phyloP scores from a whole-genome alignment of 2,329 filamentous ascomycete species.

The Hawksworthiomyces lignivorus region DNA sequence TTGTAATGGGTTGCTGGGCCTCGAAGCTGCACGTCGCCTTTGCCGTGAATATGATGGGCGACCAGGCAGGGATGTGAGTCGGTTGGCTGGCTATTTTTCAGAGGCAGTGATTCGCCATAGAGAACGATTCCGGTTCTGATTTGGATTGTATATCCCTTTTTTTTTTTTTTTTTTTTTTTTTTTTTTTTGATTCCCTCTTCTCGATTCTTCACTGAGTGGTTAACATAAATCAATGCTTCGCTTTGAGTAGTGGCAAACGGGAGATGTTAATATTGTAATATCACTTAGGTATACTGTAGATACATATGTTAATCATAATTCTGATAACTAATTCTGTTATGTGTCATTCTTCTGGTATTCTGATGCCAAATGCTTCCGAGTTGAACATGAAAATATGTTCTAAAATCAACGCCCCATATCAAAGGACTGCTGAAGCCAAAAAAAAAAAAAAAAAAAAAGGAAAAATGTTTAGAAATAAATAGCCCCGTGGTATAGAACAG shows the following conservation, averaged over 20 bases:
- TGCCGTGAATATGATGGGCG: conserved; percentile 27
- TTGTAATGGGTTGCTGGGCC: conserved; percentile 26
- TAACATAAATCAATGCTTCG: no score
- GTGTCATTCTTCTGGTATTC: no score
- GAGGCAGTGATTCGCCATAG: conserved; percentile 10
- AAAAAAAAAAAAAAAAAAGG: conserved; percentile 13
- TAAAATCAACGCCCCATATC: no score
- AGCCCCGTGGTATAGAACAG: no score
- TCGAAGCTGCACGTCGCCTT: conserved; percentile 26
- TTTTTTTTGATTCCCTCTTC: neutral
- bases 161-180: neutral
- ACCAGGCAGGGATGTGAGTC: conserved; percentile 25
- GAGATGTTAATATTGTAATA: neutral
- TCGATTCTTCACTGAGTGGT: no score
- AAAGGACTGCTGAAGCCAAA: no score
- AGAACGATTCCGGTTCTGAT: conserved; percentile 7
- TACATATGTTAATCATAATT: no score
- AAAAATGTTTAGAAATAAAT: conserved; percentile 1
- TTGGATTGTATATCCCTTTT: neutral
- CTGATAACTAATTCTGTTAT: no score
- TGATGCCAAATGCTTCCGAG: no score
- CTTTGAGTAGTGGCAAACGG: no score
- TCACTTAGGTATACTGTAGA: no score
- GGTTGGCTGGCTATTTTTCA: conserved; percentile 21
- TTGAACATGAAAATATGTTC: no score